Conservation (phyloP, 2,329 filamentous ascomycete genomes). For the Pezicula carpinea region DNA sequence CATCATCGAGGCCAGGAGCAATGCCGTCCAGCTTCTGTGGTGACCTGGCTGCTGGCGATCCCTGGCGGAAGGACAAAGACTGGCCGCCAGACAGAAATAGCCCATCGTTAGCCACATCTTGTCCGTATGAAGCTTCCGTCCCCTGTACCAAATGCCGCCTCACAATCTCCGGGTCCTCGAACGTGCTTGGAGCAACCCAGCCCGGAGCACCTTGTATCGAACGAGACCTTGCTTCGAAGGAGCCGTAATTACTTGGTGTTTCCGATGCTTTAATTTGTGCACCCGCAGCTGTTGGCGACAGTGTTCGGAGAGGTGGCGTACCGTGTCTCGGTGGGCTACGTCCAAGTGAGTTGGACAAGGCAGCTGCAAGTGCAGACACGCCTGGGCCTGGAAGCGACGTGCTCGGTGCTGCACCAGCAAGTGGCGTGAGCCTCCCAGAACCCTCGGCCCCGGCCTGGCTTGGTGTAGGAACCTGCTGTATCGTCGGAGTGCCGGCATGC, state of each 20-base stretch:
- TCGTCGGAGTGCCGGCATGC: constrained; percentile 40
- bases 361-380: constrained; percentile 81
- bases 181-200: constrained; percentile 50
- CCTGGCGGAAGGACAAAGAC: constrained; percentile 31
- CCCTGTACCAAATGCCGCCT: constrained; percentile 82
- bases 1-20: constrained; percentile 47
- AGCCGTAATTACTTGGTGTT: constrained; percentile 75
- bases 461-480: constrained; percentile 44
- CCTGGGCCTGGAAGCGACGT: constrained; percentile 70
- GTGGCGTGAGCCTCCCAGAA: constrained; percentile 51
- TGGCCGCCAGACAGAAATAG: constrained; percentile 22
- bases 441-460: constrained; percentile 34
- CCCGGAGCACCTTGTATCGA: constrained; percentile 34
- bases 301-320: constrained; percentile 53
- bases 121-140: constrained; percentile 39
- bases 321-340: constrained; percentile 66
- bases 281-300: constrained; percentile 51
- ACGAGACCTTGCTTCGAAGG: constrained; percentile 68
- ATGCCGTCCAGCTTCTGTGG: constrained; percentile 27
- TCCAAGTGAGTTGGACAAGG: constrained; percentile 71
- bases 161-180: constrained; percentile 88
- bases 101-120: constrained; percentile 16
- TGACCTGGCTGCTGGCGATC: constrained; percentile 26
- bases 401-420: constrained; percentile 53
- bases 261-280: constrained; percentile 30